Evolutionary conservation across 1,284 basidiomycete genomes (phyloP), one percentile per base, ranked within the genome.

Genomic region (Malassezia pachydermatis): DNA sequence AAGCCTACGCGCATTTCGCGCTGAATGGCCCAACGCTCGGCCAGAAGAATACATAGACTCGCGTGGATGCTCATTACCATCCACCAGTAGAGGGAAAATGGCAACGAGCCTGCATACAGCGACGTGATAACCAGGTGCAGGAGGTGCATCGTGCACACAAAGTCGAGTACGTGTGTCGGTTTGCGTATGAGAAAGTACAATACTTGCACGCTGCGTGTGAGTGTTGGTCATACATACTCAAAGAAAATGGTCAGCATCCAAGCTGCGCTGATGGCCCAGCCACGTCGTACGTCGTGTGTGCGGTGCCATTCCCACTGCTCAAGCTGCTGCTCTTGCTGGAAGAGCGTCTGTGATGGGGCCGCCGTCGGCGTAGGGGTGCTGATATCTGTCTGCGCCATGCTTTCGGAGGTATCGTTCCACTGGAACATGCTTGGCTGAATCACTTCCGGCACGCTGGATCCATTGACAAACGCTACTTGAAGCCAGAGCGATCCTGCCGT

Each of bases 91-190:
- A 61, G 19, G 3, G 43, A 81, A 65, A 84, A 84, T 2, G 94
- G 92, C 66, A 96, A 77, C 5, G 83, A 78, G 38, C 82, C 80
- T 2, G 88, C 81, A 73, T 90, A 94, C 73, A 89, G 92, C 14
- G 86, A 88, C 37, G 89, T 90, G 46, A 95, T 75, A 45, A 95
- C 81, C 41, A 94, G 75, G 73, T 98, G 89, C 66, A 84, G 83
- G 76, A 94, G 83, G 45, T 85, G 76, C 44, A 96, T 80, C 0
- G 94, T 96, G 48, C 92, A 72, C 7, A 84, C 78, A 74, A 95
- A 95, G 75, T 98, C 92, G 59, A 98, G 82, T 65, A 98, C 84
- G 63, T 94, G 80, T 5, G 89, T 86, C 35, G 94, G 92, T 29
- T 87, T 78, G 33, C 88, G 81, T 70, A 98, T 78, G 58, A 98